Evolutionary conservation across 768 basidiomycete genomes (phyloP), one percentile per base, ranked within the genome.

Genomic region (Lepiota subincarnata): DNA sequence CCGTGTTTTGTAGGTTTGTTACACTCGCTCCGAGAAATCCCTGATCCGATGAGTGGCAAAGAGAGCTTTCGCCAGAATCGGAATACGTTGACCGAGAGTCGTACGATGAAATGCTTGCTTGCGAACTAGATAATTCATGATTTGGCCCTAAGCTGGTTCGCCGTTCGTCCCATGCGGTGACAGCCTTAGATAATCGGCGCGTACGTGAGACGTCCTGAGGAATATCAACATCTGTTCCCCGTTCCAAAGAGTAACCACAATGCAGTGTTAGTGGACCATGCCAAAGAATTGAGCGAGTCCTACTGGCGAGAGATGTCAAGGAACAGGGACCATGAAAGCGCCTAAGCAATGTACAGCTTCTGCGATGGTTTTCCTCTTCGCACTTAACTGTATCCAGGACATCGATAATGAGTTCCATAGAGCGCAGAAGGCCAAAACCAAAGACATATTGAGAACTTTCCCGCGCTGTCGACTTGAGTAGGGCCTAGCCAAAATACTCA

Each of bases 291-390:
- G 84, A 73, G n/a, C 94, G 79, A 54, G 89, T 89, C 38, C 92
- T 76, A 24, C 73, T 75, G 1, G 87, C 85, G 1, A 96, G 74
- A 19, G 73, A 78, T 1, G 73, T 68, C 1, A 73, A 63, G 1
- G 76, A 66, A 0, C 83, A 77, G 3, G 89, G 64, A 1, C 87
- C 87, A 19, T 77, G 72, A 56, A 95, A 80, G 0, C 79, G 76
- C 5, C 69, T 64, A 12, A 81, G 70, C 16, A 91, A 74, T 16
- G 75, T 67, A 64, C 87, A 88, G 31, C 90, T 73, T 35, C 81
- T 68, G n/a, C 84, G 83, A 63, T 94, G 91, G 56, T 92, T 90
- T 48, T 93, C 90, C 66, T 95, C 92, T 16, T 90, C 80, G 10
- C 78, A 68, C 63, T 94, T 93, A 57, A 95, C 91, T 61, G 92